These are phyloP conservation scores for Rhynchosporium graminicola DNA, from an alignment of 2,329 filamentous ascomycete genomes.

Conservation along the genomic window DNA sequence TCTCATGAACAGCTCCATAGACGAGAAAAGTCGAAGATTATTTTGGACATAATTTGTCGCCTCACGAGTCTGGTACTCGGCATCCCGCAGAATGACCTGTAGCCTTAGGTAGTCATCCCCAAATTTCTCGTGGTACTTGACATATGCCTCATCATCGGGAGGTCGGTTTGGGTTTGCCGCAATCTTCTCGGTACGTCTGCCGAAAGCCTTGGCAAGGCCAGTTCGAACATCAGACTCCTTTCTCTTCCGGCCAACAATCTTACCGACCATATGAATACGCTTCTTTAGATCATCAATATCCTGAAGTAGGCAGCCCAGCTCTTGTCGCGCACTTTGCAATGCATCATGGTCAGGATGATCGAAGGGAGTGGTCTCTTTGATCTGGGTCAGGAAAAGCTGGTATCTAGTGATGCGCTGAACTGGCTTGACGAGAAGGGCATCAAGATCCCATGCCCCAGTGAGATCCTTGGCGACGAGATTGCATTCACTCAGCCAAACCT, in stretches of 20 bases:
- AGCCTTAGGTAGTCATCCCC: slow-evolving; percentile 89
- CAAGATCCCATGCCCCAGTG: slow-evolving; percentile 90
- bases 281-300: slow-evolving; percentile 97
- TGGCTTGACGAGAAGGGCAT: slow-evolving; percentile 95
- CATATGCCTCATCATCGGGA: slow-evolving; percentile 76
- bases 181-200: slow-evolving; percentile 58
- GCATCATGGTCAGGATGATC: slow-evolving; percentile 80
- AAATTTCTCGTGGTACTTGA: slow-evolving; percentile 80
- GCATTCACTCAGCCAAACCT: slow-evolving; percentile 91
- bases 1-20: slow-evolving; percentile 80
- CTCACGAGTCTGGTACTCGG: slow-evolving; percentile 89
- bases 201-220: slow-evolving; percentile 87
- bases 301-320: slow-evolving; percentile 66
- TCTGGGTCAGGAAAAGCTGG: slow-evolving; percentile 77
- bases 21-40: slow-evolving; percentile 77
- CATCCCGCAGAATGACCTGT: slow-evolving; percentile 82
- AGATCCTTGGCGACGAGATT: slow-evolving; percentile 89
- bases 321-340: slow-evolving; percentile 56
- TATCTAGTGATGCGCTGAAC: slow-evolving; percentile 95
- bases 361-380: slow-evolving; percentile 75
- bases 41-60: slow-evolving; percentile 77
- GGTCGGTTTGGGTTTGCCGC: slow-evolving; percentile 71
- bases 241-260: slow-evolving; percentile 79
- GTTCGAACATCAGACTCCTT: slow-evolving; percentile 86
- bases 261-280: slow-evolving; percentile 87